phyloP scores from a whole-genome alignment of 805 yeast species.

The Kluyveromyces aestuarii region DNA sequence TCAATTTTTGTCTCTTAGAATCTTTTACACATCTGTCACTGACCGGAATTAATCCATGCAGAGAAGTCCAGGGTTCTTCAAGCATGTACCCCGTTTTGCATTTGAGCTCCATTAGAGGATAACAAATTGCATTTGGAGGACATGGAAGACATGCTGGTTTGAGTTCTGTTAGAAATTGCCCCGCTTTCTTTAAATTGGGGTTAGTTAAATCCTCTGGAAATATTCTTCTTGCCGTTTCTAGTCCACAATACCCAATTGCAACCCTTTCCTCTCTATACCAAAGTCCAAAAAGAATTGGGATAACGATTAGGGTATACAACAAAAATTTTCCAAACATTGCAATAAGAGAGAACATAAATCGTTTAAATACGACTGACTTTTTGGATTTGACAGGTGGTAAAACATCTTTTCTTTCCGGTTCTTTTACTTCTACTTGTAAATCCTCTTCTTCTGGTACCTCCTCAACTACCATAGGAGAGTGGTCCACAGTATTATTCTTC shows the following conservation, averaged over 20 bases:
- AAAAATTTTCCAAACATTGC: constrained; percentile 5
- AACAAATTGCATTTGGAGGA: constrained; percentile 75
- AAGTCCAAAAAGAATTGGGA: constrained; percentile 34
- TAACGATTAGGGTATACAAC: constrained; percentile 23
- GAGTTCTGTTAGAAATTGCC: constrained; percentile 36
- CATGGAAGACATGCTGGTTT: constrained; percentile 67
- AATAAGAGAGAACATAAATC: background rate
- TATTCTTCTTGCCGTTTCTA: constrained; percentile 40
- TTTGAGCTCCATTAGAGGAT: constrained; percentile 44
- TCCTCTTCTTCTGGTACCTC: background rate
- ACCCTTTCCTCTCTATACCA: constrained; percentile 61
- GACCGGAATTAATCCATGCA: constrained; percentile 51
- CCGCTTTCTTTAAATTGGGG: constrained; percentile 30
- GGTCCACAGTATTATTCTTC: no score
- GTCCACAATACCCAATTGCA: constrained; percentile 68
- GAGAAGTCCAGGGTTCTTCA: constrained; percentile 21
- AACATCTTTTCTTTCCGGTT: background rate
- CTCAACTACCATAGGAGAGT: background rate
- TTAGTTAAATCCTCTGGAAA: constrained; percentile 26
- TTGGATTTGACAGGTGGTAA: background rate
- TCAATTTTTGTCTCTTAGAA: constrained; percentile 56
- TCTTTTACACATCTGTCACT: constrained; percentile 67
- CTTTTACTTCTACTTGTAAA: background rate
- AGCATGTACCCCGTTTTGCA: constrained; percentile 66
- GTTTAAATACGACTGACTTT: background rate